Evolutionary conservation across 352 stramenopile species (phyloP).

Genomic region (Phytophthora citricola): DNA sequence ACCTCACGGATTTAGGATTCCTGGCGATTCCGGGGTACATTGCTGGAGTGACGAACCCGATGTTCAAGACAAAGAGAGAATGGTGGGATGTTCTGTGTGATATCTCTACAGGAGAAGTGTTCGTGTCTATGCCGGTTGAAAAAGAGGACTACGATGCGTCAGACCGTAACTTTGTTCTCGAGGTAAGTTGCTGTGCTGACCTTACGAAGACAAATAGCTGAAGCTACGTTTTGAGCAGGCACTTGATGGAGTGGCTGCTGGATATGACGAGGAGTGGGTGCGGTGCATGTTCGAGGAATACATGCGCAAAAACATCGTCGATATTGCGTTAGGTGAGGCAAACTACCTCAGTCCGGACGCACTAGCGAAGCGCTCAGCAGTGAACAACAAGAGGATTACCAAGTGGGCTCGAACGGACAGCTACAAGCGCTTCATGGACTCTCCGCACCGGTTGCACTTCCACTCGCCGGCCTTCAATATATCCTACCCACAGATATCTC

Average conservation of each 20-base stretch:
- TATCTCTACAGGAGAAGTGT: slow-evolving; percentile 82
- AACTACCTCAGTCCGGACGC: slow-evolving; percentile 82
- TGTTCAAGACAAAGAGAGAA: slow-evolving; percentile 92
- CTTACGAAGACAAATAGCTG: background rate
- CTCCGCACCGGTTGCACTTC: slow-evolving; percentile 49
- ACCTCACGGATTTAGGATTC: slow-evolving; percentile 90
- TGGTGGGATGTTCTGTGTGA: slow-evolving; percentile 93
- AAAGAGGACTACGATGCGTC: slow-evolving; percentile 77
- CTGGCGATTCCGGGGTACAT: slow-evolving; percentile 86
- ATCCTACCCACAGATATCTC: slow-evolving; percentile 60
- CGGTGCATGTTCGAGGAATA: slow-evolving; percentile 91
- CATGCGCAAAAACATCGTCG: slow-evolving; percentile 84
- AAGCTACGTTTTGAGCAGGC: slow-evolving; percentile 44
- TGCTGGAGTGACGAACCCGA: slow-evolving; percentile 91
- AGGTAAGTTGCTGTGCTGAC: slow-evolving; percentile 42
- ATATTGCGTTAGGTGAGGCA: slow-evolving; percentile 78
- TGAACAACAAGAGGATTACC: slow-evolving; percentile 91
- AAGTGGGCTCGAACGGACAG: slow-evolving; percentile 88
- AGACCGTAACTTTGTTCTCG: slow-evolving; percentile 77
- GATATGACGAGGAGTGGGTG: slow-evolving; percentile 89
- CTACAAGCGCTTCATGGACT: slow-evolving; percentile 84
- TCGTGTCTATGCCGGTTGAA: slow-evolving; percentile 63
- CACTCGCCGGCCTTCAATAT: slow-evolving; percentile 86
- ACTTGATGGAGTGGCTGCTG: slow-evolving; percentile 77
- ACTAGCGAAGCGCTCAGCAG: slow-evolving; percentile 70